A percentile compares a stretch with the other conserved stretches of the same genome.
phyloP scores from a whole-genome alignment of 2,329 filamentous ascomycete species.

The Colletotrichum costaricense region DNA sequence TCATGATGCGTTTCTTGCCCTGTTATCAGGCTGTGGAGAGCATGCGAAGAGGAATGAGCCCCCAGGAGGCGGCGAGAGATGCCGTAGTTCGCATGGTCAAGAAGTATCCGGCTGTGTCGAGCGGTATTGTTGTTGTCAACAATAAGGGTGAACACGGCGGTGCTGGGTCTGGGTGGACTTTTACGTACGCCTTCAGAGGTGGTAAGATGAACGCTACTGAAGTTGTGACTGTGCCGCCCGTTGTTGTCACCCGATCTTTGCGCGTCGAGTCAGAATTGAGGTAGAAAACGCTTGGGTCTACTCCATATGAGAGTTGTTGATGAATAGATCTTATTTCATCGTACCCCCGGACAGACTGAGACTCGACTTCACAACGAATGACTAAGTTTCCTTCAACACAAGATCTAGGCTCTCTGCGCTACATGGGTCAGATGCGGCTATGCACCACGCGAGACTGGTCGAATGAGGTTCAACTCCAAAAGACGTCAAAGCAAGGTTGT shows the following conservation, averaged over 20 bases:
- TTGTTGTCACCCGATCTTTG: conserved; percentile 14
- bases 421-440: no score
- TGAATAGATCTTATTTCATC: neutral
- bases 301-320: neutral
- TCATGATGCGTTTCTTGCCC: conserved; percentile 68
- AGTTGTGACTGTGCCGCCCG: conserved; percentile 53
- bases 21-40: conserved; percentile 69
- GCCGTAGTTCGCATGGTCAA: conserved; percentile 60
- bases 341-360: neutral
- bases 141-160: conserved; percentile 60
- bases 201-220: conserved; percentile 57
- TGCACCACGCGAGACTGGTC: no score
- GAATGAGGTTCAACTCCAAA: neutral
- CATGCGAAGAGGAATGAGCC: conserved; percentile 59
- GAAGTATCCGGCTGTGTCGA: conserved; percentile 57
- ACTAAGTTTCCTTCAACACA: neutral
- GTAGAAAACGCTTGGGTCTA: neutral
- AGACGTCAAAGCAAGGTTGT: conserved; percentile 2
- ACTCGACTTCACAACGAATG: neutral
- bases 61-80: conserved; percentile 61
- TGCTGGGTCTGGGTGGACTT: conserved; percentile 65
- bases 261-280: neutral
- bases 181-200: conserved; percentile 63
- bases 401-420: neutral
- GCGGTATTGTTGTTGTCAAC: conserved; percentile 63